phyloP scores from a whole-genome alignment of 2,329 filamentous ascomycete species.

The Verticillium dahliae region DNA sequence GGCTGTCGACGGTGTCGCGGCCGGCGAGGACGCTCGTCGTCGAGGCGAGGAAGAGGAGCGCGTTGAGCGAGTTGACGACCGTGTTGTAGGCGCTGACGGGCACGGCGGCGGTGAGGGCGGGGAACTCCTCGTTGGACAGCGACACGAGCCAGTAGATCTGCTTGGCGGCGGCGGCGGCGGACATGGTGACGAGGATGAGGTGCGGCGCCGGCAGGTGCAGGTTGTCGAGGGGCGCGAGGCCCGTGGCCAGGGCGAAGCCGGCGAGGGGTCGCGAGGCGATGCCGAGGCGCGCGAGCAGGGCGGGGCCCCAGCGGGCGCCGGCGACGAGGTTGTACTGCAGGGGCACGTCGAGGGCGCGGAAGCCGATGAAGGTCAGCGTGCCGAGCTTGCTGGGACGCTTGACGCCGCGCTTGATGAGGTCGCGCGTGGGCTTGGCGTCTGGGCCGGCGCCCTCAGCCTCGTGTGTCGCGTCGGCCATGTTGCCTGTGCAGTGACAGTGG shows the following conservation, averaged over 20 bases:
- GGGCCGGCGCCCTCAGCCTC: neutral
- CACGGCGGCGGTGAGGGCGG: constrained; percentile 27
- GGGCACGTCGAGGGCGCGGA: constrained; percentile 26
- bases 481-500: neutral
- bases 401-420: constrained; percentile 30
- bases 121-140: constrained; percentile 44
- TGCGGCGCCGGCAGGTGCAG: constrained; percentile 43
- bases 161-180: constrained; percentile 43
- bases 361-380: constrained; percentile 28
- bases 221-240: constrained; percentile 23
- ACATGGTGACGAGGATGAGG: constrained; percentile 45
- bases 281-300: constrained; percentile 39
- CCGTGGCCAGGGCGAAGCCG: constrained; percentile 25
- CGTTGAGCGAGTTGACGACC: constrained; percentile 46
- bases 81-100: constrained; percentile 45
- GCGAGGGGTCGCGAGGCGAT: constrained; percentile 33
- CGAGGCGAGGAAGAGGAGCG: constrained; percentile 43
- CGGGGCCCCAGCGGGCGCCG: constrained; percentile 27
- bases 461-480: neutral
- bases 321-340: constrained; percentile 25
- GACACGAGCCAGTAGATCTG: constrained; percentile 47
- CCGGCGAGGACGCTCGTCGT: constrained; percentile 33
- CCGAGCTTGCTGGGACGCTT: constrained; percentile 25
- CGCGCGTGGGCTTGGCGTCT: constrained; percentile 8
- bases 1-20: constrained; percentile 6